A percentile compares a stretch with the other conserved stretches of the same genome.
phyloP scores from a whole-genome alignment of 768 basidiomycete genomes.

The Psilocybe sp. region DNA sequence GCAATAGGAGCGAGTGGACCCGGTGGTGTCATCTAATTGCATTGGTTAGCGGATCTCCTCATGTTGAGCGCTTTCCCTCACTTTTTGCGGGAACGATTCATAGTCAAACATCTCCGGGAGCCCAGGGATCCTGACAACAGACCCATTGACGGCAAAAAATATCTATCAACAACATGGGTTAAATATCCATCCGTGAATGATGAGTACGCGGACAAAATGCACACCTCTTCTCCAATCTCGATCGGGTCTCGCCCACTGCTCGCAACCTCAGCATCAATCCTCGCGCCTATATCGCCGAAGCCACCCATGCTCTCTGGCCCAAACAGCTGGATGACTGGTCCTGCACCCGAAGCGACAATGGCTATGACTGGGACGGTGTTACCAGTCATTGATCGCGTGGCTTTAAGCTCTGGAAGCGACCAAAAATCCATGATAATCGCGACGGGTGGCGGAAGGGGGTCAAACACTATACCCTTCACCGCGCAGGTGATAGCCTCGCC shows the following conservation, averaged over 20 bases:
- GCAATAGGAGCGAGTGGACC: too few relatives aligned
- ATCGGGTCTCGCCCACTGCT: background rate
- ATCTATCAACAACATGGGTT: constrained; percentile 1
- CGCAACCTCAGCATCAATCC: constrained; percentile 6
- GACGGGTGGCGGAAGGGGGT: constrained; percentile 8
- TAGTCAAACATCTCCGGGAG: constrained; percentile 13
- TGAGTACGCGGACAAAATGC: background rate
- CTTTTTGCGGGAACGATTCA: constrained; percentile 15
- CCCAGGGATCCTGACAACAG: constrained; percentile 7
- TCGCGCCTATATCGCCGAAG: constrained; percentile 5
- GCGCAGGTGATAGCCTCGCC: constrained; percentile 6
- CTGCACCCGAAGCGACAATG: constrained; percentile 3
- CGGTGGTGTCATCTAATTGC: background rate
- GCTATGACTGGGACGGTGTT: constrained; percentile 5
- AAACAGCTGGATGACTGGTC: constrained; percentile 3
- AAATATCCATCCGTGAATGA: background rate
- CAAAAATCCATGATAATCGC: constrained; percentile 10
- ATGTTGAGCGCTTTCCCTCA: background rate
- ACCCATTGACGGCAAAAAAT: constrained; percentile 2
- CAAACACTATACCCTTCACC: constrained; percentile 2
- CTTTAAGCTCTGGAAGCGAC: background rate
- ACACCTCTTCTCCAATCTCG: constrained; percentile 8
- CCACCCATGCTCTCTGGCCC: constrained; percentile 8
- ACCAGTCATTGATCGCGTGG: constrained; percentile 8
- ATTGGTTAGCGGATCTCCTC: too few relatives aligned